These are phyloP conservation scores for Hymenoscyphus scutula DNA, from an alignment of 2,329 filamentous ascomycete genomes.

Conservation along the genomic window DNA sequence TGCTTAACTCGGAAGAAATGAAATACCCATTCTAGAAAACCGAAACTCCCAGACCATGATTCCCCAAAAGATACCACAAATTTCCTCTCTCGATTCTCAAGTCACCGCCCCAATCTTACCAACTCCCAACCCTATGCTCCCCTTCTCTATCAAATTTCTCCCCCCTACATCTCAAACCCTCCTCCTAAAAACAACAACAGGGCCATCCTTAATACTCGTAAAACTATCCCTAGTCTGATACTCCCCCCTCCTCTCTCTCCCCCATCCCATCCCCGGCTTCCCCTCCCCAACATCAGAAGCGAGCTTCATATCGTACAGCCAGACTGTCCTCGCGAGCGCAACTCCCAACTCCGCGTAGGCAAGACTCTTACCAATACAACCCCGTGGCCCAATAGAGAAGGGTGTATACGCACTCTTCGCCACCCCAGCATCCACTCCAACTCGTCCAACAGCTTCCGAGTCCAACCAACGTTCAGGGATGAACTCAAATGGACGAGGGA, in stretches of 20 bases:
- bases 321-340: conserved; percentile 25
- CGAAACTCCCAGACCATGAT: no score
- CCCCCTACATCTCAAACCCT: background rate
- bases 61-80: no score
- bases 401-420: conserved; percentile 27
- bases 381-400: conserved; percentile 30
- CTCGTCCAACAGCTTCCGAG: background rate
- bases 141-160: background rate
- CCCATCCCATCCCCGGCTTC: conserved; percentile 37
- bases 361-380: conserved; percentile 31
- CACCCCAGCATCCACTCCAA: background rate
- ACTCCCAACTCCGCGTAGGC: conserved; percentile 29
- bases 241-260: background rate
- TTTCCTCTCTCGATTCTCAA: no score
- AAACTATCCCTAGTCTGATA: conserved; percentile 7
- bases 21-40: no score
- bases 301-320: conserved; percentile 27
- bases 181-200: background rate
- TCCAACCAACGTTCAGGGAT: conserved; percentile 47
- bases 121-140: background rate
- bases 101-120: no score
- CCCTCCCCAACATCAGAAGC: conserved; percentile 51
- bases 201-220: background rate
- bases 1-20: no score
- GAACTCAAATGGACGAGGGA: conserved; percentile 41